Percentiles rank a stretch among this genome's conserved stretches.
Conservation (phyloP, 2,329 filamentous ascomycete species). For the Apiospora pterosperma region DNA sequence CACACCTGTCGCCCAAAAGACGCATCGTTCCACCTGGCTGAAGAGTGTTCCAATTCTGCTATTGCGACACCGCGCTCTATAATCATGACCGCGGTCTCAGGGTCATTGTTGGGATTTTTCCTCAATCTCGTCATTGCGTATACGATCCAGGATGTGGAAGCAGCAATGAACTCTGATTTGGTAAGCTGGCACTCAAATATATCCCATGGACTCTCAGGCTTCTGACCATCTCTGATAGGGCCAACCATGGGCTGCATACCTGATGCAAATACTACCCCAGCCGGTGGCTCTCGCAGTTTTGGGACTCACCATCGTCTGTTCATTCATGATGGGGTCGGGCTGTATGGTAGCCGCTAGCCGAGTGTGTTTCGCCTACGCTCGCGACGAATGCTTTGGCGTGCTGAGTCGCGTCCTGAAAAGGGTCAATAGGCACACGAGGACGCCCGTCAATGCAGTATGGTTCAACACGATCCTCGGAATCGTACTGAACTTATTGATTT, state of each 20-base stretch:
- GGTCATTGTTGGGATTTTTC: conserved; percentile 68
- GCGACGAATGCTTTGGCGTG: conserved; percentile 64
- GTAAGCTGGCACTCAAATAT: conserved; percentile 24
- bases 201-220: neutral
- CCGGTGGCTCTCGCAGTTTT: conserved; percentile 61
- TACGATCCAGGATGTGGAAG: conserved; percentile 62
- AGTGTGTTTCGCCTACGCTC: conserved; percentile 70
- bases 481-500: conserved; percentile 59
- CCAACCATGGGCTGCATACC: conserved; percentile 68
- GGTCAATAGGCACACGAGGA: conserved; percentile 59
- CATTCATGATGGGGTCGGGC: conserved; percentile 70
- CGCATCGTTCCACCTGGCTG: conserved; percentile 67
- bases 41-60: conserved; percentile 72
- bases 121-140: conserved; percentile 72
- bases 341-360: conserved; percentile 65
- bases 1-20: conserved; percentile 44
- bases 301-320: conserved; percentile 63
- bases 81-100: conserved; percentile 63
- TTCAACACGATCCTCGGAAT: conserved; percentile 60
- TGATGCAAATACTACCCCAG: conserved; percentile 61
- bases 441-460: conserved; percentile 69
- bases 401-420: conserved; percentile 53
- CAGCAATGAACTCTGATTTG: conserved; percentile 56
- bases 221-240: conserved; percentile 24
- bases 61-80: conserved; percentile 70